Evolutionary conservation across 495 filamentous ascomycete genomes (phyloP).

Genomic region (Hypoxylon perforatum): DNA sequence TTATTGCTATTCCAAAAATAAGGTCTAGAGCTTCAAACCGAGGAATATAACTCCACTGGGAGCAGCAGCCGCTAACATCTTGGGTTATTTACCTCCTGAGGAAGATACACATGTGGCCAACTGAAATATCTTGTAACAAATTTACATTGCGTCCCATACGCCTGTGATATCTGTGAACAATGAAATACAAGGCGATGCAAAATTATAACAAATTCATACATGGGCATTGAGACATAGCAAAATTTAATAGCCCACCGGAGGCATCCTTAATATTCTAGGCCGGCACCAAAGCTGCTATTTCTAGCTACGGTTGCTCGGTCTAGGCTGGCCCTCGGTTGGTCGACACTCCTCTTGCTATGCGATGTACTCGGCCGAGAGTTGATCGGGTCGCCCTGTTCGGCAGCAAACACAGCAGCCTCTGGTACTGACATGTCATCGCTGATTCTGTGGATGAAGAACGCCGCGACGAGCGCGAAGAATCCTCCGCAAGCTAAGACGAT

Average conservation of each 20-base stretch:
- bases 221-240: background rate
- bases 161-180: background rate
- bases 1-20: conserved; percentile 18
- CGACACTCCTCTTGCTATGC: conserved; percentile 46
- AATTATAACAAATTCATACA: conserved; percentile 1
- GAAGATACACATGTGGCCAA: background rate
- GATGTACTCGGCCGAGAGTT: conserved; percentile 42
- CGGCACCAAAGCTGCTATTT: conserved; percentile 58
- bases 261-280: conserved; percentile 54
- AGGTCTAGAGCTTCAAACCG: conserved; percentile 4
- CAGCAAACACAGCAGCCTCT: conserved; percentile 48
- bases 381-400: conserved; percentile 53
- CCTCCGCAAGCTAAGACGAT: conserved; percentile 87
- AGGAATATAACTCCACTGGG: conserved; percentile 11
- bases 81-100: conserved; percentile 6
- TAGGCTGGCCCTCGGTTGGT: conserved; percentile 52
- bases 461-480: conserved; percentile 78
- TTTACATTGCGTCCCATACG: background rate
- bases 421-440: conserved; percentile 53
- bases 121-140: conserved; percentile 3
- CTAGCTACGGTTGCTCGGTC: conserved; percentile 57
- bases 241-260: conserved; percentile 11
- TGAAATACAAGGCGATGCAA: background rate
- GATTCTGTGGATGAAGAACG: conserved; percentile 69
- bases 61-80: conserved; percentile 3